A percentile compares a stretch with the other conserved stretches of the same genome.
These are phyloP conservation scores for Rhizopogon sp. DNA, from an alignment of 768 basidiomycete genomes.

Conservation along the genomic window DNA sequence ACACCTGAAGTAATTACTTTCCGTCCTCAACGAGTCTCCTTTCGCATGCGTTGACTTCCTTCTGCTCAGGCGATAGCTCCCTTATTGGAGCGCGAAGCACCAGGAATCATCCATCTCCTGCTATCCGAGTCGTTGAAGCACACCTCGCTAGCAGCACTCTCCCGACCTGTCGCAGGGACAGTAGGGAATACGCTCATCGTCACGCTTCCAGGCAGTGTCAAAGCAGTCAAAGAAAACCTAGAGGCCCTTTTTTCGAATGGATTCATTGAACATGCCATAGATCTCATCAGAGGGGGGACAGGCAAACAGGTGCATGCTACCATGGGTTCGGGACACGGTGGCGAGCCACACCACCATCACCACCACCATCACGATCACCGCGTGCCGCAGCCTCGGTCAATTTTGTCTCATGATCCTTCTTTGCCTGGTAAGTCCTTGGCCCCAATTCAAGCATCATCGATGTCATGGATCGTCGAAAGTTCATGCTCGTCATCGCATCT, in stretches of 20 bases:
- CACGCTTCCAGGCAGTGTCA: constrained; percentile 82
- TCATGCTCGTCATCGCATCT: constrained; percentile 66
- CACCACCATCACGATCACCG: constrained; percentile 38
- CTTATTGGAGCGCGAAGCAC: constrained; percentile 59
- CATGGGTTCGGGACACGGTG: constrained; percentile 31
- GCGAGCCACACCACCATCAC: constrained; percentile 31
- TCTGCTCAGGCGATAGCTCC: constrained; percentile 49
- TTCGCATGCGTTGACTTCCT: neutral
- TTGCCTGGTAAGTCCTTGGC: constrained; percentile 46
- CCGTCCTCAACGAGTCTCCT: neutral
- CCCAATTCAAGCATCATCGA: neutral
- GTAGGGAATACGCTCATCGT: constrained; percentile 61
- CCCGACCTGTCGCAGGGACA: constrained; percentile 79
- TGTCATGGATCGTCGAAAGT: constrained; percentile 32
- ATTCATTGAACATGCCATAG: constrained; percentile 66
- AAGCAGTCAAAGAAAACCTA: constrained; percentile 79
- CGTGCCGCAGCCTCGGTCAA: constrained; percentile 50
- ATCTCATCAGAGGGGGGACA: constrained; percentile 63
- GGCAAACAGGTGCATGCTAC: constrained; percentile 54
- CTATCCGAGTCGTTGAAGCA: constrained; percentile 62
- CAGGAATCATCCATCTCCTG: constrained; percentile 74
- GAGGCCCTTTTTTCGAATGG: constrained; percentile 52
- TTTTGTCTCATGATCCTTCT: constrained; percentile 66
- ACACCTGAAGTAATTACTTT: constrained; percentile 70
- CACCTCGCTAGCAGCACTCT: constrained; percentile 78